Evolutionary conservation across 1,284 basidiomycete species (phyloP).

Genomic region (Tremellales sp.): DNA sequence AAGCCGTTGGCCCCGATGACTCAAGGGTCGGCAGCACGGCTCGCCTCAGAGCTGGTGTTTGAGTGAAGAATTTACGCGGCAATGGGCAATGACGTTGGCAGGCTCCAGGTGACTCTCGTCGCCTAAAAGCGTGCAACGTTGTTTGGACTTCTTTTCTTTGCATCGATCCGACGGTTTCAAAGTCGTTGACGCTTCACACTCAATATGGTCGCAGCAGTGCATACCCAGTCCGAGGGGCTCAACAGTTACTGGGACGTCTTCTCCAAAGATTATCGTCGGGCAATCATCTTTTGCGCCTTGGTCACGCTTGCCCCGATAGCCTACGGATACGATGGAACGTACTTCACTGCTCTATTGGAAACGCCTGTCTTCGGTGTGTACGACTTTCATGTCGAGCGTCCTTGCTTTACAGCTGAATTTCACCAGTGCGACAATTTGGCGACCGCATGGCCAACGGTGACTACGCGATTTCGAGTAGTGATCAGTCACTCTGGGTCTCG

Average conservation of each 20-base stretch:
- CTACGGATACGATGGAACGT: constrained; percentile 48
- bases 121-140: too few species aligned
- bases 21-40: too few species aligned
- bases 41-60: too few species aligned
- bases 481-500: constrained; percentile 40
- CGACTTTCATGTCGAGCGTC: constrained; percentile 2
- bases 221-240: constrained; percentile 8
- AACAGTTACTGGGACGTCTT: constrained; percentile 12
- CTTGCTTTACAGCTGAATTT: constrained; percentile 8
- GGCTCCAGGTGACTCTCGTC: too few species aligned
- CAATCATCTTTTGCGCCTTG: constrained; percentile 20
- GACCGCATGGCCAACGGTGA: background rate
- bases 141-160: too few species aligned
- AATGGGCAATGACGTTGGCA: too few species aligned
- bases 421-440: constrained; percentile 22
- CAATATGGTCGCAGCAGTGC: constrained; percentile 19
- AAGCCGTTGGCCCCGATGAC: too few species aligned
- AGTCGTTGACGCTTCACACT: too few species aligned
- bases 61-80: too few species aligned
- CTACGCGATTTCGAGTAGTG: constrained; percentile 14
- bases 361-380: constrained; percentile 40
- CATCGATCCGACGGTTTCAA: too few species aligned
- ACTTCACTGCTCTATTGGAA: constrained; percentile 47
- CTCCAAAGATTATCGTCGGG: constrained; percentile 19
- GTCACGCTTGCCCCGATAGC: constrained; percentile 29